Evolutionary conservation across 225 moss, liverwort and hornwort genomes (phyloP).

Genomic region (Bryoerythrophyllum caledonicum): DNA sequence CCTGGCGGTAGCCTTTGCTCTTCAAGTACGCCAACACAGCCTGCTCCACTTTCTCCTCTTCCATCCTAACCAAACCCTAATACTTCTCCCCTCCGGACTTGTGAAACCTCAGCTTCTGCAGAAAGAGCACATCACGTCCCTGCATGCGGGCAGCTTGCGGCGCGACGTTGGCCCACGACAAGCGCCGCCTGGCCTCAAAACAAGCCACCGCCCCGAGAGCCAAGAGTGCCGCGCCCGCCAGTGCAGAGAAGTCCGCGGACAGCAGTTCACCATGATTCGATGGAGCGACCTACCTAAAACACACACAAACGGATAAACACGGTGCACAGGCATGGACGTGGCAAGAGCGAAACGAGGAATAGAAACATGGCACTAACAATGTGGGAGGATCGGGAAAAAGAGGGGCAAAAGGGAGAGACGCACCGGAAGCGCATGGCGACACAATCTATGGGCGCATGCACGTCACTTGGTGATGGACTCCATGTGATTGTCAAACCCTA

Average conservation of each 20-base stretch:
- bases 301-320: not conserved
- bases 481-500: conserved; percentile 3
- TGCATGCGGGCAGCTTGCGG: conserved; percentile 35
- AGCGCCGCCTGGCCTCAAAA: conserved; percentile 42
- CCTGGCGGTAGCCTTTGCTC: conserved; percentile 87
- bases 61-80: conserved; percentile 50
- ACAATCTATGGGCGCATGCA: too few relatives aligned
- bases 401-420: not conserved
- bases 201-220: conserved; percentile 14
- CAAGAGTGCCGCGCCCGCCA: conserved; percentile 33
- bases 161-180: conserved; percentile 44
- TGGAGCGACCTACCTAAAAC: not conserved
- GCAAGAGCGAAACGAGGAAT: not conserved
- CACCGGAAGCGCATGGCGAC: not conserved
- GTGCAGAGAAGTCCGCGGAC: conserved; percentile 34
- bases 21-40: conserved; percentile 90
- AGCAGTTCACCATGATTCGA: conserved; percentile 41
- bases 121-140: conserved; percentile 36
- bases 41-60: conserved; percentile 90
- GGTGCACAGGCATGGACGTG: not conserved
- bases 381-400: not conserved
- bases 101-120: conserved; percentile 42
- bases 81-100: conserved; percentile 42
- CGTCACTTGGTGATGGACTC: too few relatives aligned
- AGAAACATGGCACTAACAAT: not conserved